Conservation (phyloP, 352 stramenopile species). For the Hyaloperonospora brassicae region DNA sequence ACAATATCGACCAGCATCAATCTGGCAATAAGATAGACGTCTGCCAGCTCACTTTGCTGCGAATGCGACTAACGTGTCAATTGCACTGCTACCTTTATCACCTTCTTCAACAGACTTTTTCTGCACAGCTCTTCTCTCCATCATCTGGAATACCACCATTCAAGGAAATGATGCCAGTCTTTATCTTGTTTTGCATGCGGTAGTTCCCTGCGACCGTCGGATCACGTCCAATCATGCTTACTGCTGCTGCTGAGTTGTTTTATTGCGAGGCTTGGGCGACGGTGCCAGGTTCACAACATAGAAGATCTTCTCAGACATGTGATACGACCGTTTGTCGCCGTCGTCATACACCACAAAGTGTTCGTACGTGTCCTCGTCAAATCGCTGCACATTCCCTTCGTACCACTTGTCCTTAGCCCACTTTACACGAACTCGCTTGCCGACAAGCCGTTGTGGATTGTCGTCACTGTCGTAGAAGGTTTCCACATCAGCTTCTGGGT, state of each 20-base stretch:
- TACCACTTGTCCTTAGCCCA: slow-evolving; percentile 89
- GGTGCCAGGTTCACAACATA: slow-evolving; percentile 52
- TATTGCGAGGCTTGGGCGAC: slow-evolving; percentile 26
- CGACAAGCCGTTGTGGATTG: slow-evolving; percentile 74
- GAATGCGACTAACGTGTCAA: too few relatives aligned
- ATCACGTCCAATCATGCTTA: slow-evolving; percentile 11
- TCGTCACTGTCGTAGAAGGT: slow-evolving; percentile 87
- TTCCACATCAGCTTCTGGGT: slow-evolving; percentile 35
- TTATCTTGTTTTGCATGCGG: too few relatives aligned
- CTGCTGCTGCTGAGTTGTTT: slow-evolving; percentile 18
- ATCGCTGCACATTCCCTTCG: slow-evolving; percentile 64
- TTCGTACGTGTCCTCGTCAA: slow-evolving; percentile 74
- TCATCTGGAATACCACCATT: too few relatives aligned
- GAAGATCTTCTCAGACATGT: slow-evolving; percentile 86
- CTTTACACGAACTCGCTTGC: slow-evolving; percentile 79
- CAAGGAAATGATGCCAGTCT: too few relatives aligned
- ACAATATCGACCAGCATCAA: too few relatives aligned
- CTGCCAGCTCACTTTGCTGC: too few relatives aligned
- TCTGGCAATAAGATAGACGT: too few relatives aligned
- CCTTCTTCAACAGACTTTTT: too few relatives aligned
- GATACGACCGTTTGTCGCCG: slow-evolving; percentile 79
- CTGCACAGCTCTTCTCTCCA: too few relatives aligned
- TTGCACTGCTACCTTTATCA: too few relatives aligned
- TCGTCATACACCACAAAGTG: slow-evolving; percentile 83
- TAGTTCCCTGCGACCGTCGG: not conserved